A percentile compares a stretch with the other conserved stretches of the same genome.
These are phyloP conservation scores for Daldinia bambusicola DNA, from an alignment of 495 filamentous ascomycete genomes.

Conservation along the genomic window DNA sequence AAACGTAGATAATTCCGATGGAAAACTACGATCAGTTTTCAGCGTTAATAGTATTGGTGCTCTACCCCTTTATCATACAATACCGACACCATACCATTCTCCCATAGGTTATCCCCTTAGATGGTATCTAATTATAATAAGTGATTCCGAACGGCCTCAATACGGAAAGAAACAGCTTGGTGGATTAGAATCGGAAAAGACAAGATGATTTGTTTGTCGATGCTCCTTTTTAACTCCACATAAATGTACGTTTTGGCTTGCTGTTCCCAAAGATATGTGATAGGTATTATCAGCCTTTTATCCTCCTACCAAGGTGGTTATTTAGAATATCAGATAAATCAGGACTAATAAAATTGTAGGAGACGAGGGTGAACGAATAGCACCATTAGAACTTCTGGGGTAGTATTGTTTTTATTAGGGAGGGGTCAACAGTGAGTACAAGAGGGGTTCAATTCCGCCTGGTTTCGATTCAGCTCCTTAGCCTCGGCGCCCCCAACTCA, in stretches of 20 bases:
- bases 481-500: conserved; percentile 5
- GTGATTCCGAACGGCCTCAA: neutral
- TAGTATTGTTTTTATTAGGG: neutral
- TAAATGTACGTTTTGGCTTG: neutral
- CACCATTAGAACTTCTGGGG: neutral
- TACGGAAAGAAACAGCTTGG: neutral
- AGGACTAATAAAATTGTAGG: no score
- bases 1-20: neutral
- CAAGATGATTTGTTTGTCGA: neutral
- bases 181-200: neutral
- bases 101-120: neutral
- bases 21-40: neutral
- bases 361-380: no score
- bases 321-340: no score
- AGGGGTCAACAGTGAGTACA: neutral
- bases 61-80: neutral
- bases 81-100: neutral
- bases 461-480: conserved; percentile 17
- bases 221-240: neutral
- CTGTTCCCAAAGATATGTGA: neutral
- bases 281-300: no score
- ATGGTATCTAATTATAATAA: neutral
- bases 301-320: no score
- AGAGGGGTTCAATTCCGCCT: neutral
- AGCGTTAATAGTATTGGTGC: neutral